Conservation (phyloP, 352 stramenopile genomes). For the Globisporangium nagaii region DNA sequence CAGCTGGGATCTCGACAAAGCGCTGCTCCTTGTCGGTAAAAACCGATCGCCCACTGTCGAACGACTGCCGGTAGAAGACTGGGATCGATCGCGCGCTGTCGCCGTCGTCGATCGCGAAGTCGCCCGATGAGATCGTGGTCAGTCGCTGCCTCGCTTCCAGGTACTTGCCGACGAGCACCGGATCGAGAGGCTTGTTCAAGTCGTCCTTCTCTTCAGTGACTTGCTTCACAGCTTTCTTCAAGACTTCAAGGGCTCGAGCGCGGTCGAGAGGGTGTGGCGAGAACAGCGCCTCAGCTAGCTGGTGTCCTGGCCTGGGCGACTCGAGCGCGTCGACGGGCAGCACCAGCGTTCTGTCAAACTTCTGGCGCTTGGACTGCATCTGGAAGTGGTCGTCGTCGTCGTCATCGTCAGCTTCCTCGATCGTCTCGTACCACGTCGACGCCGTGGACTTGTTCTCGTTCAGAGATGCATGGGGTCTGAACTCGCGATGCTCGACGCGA, state of each 20-base stretch:
- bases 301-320: conserved; percentile 29
- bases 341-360: conserved; percentile 3
- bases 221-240: conserved; percentile 43
- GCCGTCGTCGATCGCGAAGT: not conserved
- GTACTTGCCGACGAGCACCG: conserved; percentile 46
- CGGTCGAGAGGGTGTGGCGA: conserved; percentile 43
- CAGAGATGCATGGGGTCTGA: not conserved
- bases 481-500: conserved; percentile 3
- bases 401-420: conserved; percentile 8
- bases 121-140: conserved; percentile 18
- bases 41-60: not conserved
- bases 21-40: not conserved
- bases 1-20: not conserved
- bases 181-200: conserved; percentile 18
- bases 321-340: conserved; percentile 14
- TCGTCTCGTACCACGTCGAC: conserved; percentile 5
- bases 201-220: conserved; percentile 17
- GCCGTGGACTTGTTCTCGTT: conserved; percentile 1
- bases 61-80: conserved; percentile 1
- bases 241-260: conserved; percentile 42
- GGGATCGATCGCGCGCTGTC: conserved; percentile 5
- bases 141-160: conserved; percentile 37
- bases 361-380: not conserved
- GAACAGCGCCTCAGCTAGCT: conserved; percentile 62
- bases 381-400: not conserved